phyloP scores from a whole-genome alignment of 78 protist genomes.

The Bodo saltans region DNA sequence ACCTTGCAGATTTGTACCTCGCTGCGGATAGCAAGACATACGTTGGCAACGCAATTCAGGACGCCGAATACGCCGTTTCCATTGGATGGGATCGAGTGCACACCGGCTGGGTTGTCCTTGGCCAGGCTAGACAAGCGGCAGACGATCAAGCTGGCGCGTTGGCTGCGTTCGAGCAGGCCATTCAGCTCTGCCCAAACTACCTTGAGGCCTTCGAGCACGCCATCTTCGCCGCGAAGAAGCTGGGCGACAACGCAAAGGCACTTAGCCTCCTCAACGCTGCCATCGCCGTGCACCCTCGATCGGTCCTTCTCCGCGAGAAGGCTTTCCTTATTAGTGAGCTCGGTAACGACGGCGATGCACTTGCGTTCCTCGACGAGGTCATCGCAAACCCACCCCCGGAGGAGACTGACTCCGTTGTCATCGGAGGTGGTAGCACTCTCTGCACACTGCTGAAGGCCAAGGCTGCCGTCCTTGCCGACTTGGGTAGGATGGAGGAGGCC shows the following conservation, averaged over 20 bases:
- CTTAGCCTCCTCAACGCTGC: neutral
- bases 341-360: slow-evolving; percentile 11
- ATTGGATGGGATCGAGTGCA: neutral
- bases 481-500: slow-evolving; percentile 8
- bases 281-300: slow-evolving; percentile 6
- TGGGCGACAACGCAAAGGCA: neutral
- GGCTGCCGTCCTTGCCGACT: slow-evolving; percentile 30
- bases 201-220: neutral
- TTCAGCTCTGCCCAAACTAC: neutral
- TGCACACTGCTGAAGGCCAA: slow-evolving; percentile 10
- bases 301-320: slow-evolving; percentile 10
- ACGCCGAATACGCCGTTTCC: neutral
- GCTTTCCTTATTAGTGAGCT: slow-evolving; percentile 10
- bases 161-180: neutral
- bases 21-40: neutral
- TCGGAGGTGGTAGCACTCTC: neutral
- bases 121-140: neutral
- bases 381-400: slow-evolving; percentile 28
- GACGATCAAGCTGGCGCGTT: neutral
- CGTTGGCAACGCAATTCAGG: neutral
- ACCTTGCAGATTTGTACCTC: slow-evolving; percentile 5
- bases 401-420: slow-evolving; percentile 24
- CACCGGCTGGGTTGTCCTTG: neutral
- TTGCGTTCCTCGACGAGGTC: neutral
- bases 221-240: neutral